A percentile compares a stretch with the other conserved stretches of the same genome.
Conservation (phyloP, 2,329 filamentous ascomycete species). For the Pseudocercospora musae region DNA sequence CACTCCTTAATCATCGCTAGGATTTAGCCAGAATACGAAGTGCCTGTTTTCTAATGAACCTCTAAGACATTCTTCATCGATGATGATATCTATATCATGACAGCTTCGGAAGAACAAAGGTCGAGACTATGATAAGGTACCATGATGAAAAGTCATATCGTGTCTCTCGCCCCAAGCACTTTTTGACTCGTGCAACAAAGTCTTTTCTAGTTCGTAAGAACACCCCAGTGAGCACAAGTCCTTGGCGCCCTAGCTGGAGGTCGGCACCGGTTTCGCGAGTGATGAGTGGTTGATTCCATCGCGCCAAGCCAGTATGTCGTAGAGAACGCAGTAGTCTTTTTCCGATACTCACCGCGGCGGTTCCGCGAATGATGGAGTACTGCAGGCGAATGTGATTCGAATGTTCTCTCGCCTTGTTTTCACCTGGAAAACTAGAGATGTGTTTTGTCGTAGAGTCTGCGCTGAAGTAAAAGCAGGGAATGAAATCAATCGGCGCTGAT, state of each 20-base stretch:
- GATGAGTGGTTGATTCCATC: slow-evolving; percentile 1
- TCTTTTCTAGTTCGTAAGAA: neutral
- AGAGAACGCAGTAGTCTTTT: neutral
- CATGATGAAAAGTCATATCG: too few relatives aligned
- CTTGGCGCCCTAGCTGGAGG: neutral
- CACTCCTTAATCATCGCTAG: neutral
- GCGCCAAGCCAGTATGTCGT: slow-evolving; percentile 9
- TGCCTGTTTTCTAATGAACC: neutral
- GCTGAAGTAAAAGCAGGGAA: neutral
- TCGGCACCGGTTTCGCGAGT: neutral
- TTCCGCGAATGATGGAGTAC: neutral
- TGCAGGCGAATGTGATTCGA: neutral
- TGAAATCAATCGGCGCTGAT: neutral
- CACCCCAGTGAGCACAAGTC: neutral
- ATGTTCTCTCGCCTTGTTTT: neutral
- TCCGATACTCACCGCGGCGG: neutral
- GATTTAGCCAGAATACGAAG: neutral
- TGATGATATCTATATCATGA: neutral
- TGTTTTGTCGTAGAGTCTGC: neutral
- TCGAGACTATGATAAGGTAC: too few relatives aligned
- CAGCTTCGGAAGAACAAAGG: neutral
- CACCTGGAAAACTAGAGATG: neutral
- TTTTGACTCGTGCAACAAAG: neutral
- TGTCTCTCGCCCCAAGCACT: neutral
- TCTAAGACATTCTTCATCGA: neutral